These are phyloP conservation scores for Porphyridium purpureum DNA, from an alignment of 23 red algal genomes.

Conservation along the genomic window DNA sequence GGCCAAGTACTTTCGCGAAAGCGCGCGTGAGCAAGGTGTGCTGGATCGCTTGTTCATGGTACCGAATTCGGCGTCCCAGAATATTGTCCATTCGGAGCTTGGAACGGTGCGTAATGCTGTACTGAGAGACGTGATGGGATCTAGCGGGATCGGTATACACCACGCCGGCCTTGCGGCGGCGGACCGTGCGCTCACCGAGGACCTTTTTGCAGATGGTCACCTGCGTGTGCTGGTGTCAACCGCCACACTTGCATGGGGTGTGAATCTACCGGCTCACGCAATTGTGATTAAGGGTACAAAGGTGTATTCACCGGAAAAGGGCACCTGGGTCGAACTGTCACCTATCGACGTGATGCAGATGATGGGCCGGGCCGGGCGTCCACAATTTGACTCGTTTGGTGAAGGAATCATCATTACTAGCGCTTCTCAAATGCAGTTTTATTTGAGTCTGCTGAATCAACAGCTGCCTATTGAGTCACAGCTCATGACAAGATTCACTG, in stretches of 20 bases:
- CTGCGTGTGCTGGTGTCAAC: slow-evolving; percentile 68
- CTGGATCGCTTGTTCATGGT: slow-evolving; percentile 40
- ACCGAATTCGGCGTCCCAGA: not conserved
- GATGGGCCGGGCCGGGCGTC: slow-evolving; percentile 84
- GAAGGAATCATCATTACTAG: slow-evolving; percentile 82
- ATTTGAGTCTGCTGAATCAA: slow-evolving; percentile 50
- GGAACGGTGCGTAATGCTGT: slow-evolving; percentile 13
- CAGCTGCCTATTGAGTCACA: slow-evolving; percentile 90
- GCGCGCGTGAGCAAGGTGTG: slow-evolving; percentile 26
- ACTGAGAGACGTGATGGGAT: slow-evolving; percentile 36
- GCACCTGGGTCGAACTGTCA: slow-evolving; percentile 66
- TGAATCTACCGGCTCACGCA: slow-evolving; percentile 82
- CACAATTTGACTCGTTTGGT: slow-evolving; percentile 83
- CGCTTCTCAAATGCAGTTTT: slow-evolving; percentile 53
- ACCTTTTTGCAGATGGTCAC: slow-evolving; percentile 59
- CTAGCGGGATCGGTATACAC: slow-evolving; percentile 70
- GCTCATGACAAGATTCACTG: slow-evolving; percentile 42
- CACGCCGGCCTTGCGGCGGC: slow-evolving; percentile 72
- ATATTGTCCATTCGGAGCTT: not conserved
- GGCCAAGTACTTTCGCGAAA: slow-evolving; percentile 45
- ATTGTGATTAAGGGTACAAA: slow-evolving; percentile 91
- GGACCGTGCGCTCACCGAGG: slow-evolving; percentile 62
- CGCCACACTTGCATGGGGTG: slow-evolving; percentile 93
- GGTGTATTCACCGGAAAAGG: slow-evolving; percentile 68
- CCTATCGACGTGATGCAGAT: slow-evolving; percentile 96